Base-by-base conservation (phyloP, 2,329 filamentous ascomycete genomes). In the Cadophora sp. region DNA sequence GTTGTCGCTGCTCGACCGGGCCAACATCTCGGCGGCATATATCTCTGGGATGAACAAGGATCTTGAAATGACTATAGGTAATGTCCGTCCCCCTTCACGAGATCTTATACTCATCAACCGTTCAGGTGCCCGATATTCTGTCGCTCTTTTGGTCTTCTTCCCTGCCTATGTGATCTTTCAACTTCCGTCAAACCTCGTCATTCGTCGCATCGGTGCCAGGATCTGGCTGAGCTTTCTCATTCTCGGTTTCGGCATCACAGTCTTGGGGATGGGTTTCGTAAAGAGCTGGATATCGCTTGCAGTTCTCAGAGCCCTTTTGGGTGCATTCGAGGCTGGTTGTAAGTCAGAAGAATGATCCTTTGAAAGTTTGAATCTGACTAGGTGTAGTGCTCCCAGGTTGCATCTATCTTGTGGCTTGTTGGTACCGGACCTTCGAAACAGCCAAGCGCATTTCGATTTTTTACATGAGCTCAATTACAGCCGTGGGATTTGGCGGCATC, bases 141-240 rank as follows among this genome's bases (percentile, higher is more conserved):
- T 51, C 4, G 16, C 19, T 22, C 31, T 64, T 22, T n/a, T 64
- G 61, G 43, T 64, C 26, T 64, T 64, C 61, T 64, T 64, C 27
- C 22, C 37, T n/a, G 26, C 16, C 24, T 64, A 64, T 31, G 46
- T 50, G 4, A 31, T 64, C 6, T 64, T 64, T 24, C 43, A 64
- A 29, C 31, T 64, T 16, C 61, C 61, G 1, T 46, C 31, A 4
- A 64, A 64, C 37, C 24, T 64, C 11, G 29, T 55, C 11, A 53
- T 64, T 12, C 31, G 37, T 26, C 43, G 48, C 11, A n/a, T 64
- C n/a, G 61, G 61, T 22, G 43, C 61, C 4, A 24, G 34, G 26
- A 51, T 27, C 16, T 64, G 61, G 61, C 16, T 64, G n/a, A 29
- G 31, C 19, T 19, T 34, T 24, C 22, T 64, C 24, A 31, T 46